Conservation (phyloP, 164 flowering plant genomes). For the Dillenia suffruticosa region DNA sequence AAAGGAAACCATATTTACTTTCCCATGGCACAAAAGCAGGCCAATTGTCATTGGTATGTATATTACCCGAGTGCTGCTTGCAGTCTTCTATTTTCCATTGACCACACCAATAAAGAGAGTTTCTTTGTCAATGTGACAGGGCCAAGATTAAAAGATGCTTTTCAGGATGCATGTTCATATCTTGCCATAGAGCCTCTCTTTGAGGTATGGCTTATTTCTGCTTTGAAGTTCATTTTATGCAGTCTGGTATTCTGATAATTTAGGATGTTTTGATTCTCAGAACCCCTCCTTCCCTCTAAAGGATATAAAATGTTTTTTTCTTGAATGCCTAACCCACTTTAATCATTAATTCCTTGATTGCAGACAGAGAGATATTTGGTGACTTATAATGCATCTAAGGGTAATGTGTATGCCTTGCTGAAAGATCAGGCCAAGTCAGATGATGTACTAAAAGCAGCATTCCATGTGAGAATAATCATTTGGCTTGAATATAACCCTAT, state of each 20-base stretch:
- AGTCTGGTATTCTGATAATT: no score
- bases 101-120: neutral
- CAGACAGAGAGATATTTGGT: slow-evolving; percentile 88
- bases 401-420: slow-evolving; percentile 83
- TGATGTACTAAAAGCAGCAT: slow-evolving; percentile 96
- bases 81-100: neutral
- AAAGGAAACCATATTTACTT: slow-evolving; percentile 63
- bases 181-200: slow-evolving; percentile 76
- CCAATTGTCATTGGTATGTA: slow-evolving; percentile 76
- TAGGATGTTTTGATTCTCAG: slow-evolving; percentile 1
- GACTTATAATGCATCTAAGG: slow-evolving; percentile 82
- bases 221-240: neutral
- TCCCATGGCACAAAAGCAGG: slow-evolving; percentile 73
- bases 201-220: slow-evolving; percentile 45
- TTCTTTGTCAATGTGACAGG: slow-evolving; percentile 38
- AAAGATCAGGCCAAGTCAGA: slow-evolving; percentile 93
- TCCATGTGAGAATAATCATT: slow-evolving; percentile 59
- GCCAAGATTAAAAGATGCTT: slow-evolving; percentile 90
- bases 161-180: slow-evolving; percentile 82
- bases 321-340: neutral
- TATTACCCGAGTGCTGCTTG: neutral
- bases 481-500: neutral
- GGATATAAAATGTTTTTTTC: neutral
- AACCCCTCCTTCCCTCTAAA: neutral
- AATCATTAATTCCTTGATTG: slow-evolving; percentile 13